Base-by-base conservation (phyloP, 345 rosid genomes). In the Salix viminalis region DNA sequence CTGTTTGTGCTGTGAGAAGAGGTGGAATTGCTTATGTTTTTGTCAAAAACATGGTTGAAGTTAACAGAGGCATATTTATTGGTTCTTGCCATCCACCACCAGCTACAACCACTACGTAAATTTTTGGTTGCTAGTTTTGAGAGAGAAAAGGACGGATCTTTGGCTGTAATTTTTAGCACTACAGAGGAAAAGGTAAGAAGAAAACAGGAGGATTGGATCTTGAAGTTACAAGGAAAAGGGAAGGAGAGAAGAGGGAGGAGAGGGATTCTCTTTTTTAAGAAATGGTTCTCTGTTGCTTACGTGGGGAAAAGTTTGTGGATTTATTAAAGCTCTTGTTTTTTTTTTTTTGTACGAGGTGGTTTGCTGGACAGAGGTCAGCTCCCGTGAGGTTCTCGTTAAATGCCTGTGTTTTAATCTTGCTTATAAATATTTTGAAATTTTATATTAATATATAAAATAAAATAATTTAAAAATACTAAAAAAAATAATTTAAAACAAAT, bases 41-140 rank as follows among this genome's bases (percentile, higher is more conserved):
- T 92, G 39, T 90, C 94, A 75, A 87, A 88, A 74, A 94, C 75
- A 83, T 92, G 87, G 75, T 88, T 94, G 84, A 83, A 94, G 85
- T 91, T 92, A 64, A 92, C 85, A 76, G 97, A 84, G 28, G 91
- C 76, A 73, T 89, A 90, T 77, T 91, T 92, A 81, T 94, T 94
- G 77, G 88, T 71, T 83, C 91, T 89, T 79, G 98, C 97, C 97
- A 94, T 94, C 89, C 88, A 86, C 88, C 80, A 41, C 84, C 69
- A 16, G 21, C 66, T 42, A 60, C 28, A 34, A 26, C 69, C 28
- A 34, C 15, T 50, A 48, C 7, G 37, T 32, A 7, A 30, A 34
- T 34, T 66, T 36, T 66, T 66, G 18, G 15, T 65, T 64, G 10
- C 34, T 64, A 8, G 1, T 14, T n/a, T 9, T 14, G 5, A n/a